Conservation (phyloP, 495 filamentous ascomycete genomes). For the Neurospora pannonica region DNA sequence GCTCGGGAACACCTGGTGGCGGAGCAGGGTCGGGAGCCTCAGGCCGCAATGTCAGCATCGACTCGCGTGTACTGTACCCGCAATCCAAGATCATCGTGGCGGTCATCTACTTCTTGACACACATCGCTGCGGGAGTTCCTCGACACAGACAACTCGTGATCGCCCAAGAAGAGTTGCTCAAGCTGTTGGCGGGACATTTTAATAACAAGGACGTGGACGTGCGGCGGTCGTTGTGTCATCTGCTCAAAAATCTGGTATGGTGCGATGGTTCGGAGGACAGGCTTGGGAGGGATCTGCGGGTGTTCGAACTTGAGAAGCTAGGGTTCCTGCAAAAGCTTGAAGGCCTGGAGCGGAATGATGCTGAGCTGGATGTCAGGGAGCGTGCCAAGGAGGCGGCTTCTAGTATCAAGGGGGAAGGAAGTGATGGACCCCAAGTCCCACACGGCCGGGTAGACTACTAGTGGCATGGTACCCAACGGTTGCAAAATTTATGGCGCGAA, state of each 20-base stretch:
- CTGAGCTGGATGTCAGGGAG: slow-evolving; percentile 75
- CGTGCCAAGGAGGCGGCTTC: slow-evolving; percentile 68
- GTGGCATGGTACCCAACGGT: background rate
- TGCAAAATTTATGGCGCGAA: background rate
- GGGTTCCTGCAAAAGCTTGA: slow-evolving; percentile 62
- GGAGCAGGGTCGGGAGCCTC: background rate
- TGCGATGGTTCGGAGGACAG: slow-evolving; percentile 61
- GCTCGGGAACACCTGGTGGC: background rate
- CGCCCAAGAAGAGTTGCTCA: slow-evolving; percentile 46
- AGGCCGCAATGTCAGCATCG: slow-evolving; percentile 8
- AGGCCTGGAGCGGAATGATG: slow-evolving; percentile 53
- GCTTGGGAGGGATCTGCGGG: slow-evolving; percentile 51
- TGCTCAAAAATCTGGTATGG: slow-evolving; percentile 76
- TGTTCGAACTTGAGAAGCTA: slow-evolving; percentile 54
- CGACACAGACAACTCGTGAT: slow-evolving; percentile 60
- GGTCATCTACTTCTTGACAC: slow-evolving; percentile 67
- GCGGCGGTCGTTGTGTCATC: slow-evolving; percentile 64
- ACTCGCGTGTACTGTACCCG: slow-evolving; percentile 43
- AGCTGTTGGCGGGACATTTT: slow-evolving; percentile 64
- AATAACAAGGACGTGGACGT: slow-evolving; percentile 60
- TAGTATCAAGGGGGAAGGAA: slow-evolving; percentile 43
- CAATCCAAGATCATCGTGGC: slow-evolving; percentile 63
- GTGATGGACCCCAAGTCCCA: background rate
- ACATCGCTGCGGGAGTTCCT: slow-evolving; percentile 72
- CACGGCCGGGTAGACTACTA: background rate